A percentile compares a stretch with the other conserved stretches of the same genome.
phyloP scores from a whole-genome alignment of 2,329 filamentous ascomycete genomes.

The Cercospora beticola region DNA sequence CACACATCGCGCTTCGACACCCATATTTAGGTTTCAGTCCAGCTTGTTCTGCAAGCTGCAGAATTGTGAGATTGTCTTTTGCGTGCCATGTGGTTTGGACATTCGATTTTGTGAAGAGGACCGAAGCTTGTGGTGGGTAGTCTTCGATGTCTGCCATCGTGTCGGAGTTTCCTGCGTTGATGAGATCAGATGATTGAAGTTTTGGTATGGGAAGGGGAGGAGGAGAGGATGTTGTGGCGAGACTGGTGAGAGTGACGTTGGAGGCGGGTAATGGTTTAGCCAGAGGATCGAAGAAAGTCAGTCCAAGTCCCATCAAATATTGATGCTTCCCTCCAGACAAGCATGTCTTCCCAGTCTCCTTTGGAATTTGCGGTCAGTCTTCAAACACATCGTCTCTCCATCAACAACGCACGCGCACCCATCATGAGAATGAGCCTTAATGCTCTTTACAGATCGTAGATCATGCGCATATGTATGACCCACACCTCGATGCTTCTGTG shows the following conservation, averaged over 20 bases:
- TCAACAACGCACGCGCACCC: too few species aligned
- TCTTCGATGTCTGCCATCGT: constrained; percentile 28
- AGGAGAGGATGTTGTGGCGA: neutral
- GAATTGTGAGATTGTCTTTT: constrained; percentile 26
- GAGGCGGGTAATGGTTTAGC: neutral
- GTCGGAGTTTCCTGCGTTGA: neutral
- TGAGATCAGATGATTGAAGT: neutral
- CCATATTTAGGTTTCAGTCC: constrained; percentile 28
- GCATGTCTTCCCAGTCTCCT: too few species aligned
- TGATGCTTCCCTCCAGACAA: neutral
- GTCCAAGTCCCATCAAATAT: neutral
- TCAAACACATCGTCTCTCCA: too few species aligned
- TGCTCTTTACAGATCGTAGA: too few species aligned
- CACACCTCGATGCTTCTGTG: too few species aligned
- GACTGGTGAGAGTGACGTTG: neutral
- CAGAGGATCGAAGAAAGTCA: neutral
- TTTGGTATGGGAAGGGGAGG: neutral
- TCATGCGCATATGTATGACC: too few species aligned
- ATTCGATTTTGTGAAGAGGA: constrained; percentile 28
- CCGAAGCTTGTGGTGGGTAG: constrained; percentile 15
- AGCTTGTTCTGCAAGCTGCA: constrained; percentile 29
- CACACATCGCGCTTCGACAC: constrained; percentile 31
- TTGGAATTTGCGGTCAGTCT: too few species aligned
- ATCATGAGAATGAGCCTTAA: too few species aligned
- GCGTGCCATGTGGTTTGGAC: constrained; percentile 24